Conservation (phyloP, 2,329 filamentous ascomycete species). For the Lachnellula occidentalis region DNA sequence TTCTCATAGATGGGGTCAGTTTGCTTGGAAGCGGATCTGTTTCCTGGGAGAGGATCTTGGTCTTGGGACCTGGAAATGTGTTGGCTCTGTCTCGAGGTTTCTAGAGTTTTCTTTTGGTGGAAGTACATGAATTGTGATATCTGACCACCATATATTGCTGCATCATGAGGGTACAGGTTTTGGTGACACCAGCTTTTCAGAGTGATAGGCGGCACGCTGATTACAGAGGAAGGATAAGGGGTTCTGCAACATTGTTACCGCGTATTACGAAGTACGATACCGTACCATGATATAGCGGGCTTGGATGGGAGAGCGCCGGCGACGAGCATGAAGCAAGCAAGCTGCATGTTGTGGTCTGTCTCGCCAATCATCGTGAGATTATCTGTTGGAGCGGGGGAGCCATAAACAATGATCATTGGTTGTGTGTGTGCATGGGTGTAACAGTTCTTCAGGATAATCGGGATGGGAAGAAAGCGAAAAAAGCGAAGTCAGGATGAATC, state of each 20-base stretch:
- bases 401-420: conserved; percentile 15
- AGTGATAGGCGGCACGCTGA: background rate
- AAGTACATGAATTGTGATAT: background rate
- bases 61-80: background rate
- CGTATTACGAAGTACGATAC: background rate
- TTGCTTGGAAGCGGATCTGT: background rate
- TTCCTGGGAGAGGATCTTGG: background rate
- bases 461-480: conserved; percentile 4
- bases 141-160: background rate
- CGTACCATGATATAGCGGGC: too few relatives aligned
- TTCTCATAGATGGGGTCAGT: background rate
- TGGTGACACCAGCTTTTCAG: background rate
- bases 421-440: conserved; percentile 21
- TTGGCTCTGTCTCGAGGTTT: background rate
- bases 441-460: conserved; percentile 10
- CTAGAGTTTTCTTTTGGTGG: background rate
- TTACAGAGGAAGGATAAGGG: background rate
- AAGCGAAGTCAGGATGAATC: conserved; percentile 1
- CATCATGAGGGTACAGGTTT: background rate
- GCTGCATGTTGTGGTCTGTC: conserved; percentile 16
- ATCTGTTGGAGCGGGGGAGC: conserved; percentile 19
- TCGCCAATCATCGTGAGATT: conserved; percentile 21
- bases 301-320: conserved; percentile 3
- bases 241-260: background rate
- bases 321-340: conserved; percentile 17